Evolutionary conservation across 305 asterid genomes (phyloP), one percentile per base, ranked within the genome.

Genomic region (Withania somnifera): DNA sequence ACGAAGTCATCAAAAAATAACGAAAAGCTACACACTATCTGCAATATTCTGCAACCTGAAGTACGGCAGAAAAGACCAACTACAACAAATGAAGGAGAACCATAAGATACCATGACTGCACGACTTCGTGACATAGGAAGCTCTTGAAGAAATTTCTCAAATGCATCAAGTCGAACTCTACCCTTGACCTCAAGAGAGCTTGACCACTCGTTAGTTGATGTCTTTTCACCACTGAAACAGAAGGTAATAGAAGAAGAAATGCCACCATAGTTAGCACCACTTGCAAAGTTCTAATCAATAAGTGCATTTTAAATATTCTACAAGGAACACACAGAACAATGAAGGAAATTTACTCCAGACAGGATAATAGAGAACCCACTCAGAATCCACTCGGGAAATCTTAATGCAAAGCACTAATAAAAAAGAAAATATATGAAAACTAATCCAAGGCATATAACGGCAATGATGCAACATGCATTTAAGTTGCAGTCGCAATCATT

Each of bases 31-130:
- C 82, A 51, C 78, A 45, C 91, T 89, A 81, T 77, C 58, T 38
- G 77, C 81, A 84, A 81, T 85, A 88, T 85, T 87, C 87, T 84
- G 86, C 83, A 85, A 81, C 86, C 90, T 84, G 85, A 85, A 82
- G 81, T 78, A 87, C 84, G 69, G 87, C 45, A 80, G 45, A 87
- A 80, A 86, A 76, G 71, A 76, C 79, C 87, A 91, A 82, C 86
- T 89, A 89, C 84, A 86, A 82, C 83, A 87, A 85, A 86, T 88
- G 86, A 88, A 85, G 86, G 81, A 17, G 84, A 90, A 93, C 91
- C 95, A 89, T 89, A 85, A 90, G 85, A 91, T 97, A 97, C 99
- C 99, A 97, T 97, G 92, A 97, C 98, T 85, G 98, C 98, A 89
- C 99, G 99, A 22, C 96, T 92, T 82, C 99, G 95, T 77, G 99